phyloP scores from a whole-genome alignment of 371 early-diverging fungal species.

The Coemansia sp. region DNA sequence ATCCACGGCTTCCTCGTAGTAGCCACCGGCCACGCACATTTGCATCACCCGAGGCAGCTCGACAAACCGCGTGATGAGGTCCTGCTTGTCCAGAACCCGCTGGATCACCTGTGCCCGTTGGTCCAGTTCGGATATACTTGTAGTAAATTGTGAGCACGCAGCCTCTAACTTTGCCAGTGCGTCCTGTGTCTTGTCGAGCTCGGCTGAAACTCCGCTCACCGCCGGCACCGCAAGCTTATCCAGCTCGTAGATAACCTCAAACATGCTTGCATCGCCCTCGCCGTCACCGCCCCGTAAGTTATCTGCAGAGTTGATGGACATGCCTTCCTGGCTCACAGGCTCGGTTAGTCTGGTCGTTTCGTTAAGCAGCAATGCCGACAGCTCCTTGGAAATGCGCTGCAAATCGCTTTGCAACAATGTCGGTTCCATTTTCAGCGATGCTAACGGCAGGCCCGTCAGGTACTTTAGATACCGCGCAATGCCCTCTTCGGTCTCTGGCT shows the following conservation, averaged over 20 bases:
- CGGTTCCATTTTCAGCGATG: slow-evolving; percentile 44
- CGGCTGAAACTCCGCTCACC: slow-evolving; percentile 5
- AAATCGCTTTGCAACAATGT: slow-evolving; percentile 37
- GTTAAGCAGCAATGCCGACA: slow-evolving; percentile 38
- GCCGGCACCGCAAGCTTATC: slow-evolving; percentile 13
- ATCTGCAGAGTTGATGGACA: no score
- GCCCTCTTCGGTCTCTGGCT: slow-evolving; percentile 34
- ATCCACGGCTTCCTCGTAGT: slow-evolving; percentile 46
- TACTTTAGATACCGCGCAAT: slow-evolving; percentile 46
- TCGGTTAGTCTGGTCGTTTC: slow-evolving; percentile 15
- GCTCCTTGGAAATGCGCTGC: slow-evolving; percentile 44
- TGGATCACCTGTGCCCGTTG: slow-evolving; percentile 34
- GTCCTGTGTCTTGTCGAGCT: slow-evolving; percentile 22
- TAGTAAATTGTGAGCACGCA: slow-evolving; percentile 27
- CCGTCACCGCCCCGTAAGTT: no score
- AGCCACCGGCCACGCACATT: slow-evolving; percentile 49
- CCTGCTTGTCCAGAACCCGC: slow-evolving; percentile 46
- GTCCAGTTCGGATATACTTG: slow-evolving; percentile 28
- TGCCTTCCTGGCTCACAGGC: not conserved
- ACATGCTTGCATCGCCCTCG: slow-evolving; percentile 6
- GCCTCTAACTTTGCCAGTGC: slow-evolving; percentile 27
- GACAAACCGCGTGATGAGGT: slow-evolving; percentile 38
- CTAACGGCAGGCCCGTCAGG: slow-evolving; percentile 36
- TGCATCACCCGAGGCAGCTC: slow-evolving; percentile 51
- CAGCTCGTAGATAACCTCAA: slow-evolving; percentile 28